Percentiles rank a stretch among this genome's conserved stretches.
Evolutionary conservation across 352 stramenopile genomes (phyloP).

Genomic region (Pythium dissimile): DNA sequence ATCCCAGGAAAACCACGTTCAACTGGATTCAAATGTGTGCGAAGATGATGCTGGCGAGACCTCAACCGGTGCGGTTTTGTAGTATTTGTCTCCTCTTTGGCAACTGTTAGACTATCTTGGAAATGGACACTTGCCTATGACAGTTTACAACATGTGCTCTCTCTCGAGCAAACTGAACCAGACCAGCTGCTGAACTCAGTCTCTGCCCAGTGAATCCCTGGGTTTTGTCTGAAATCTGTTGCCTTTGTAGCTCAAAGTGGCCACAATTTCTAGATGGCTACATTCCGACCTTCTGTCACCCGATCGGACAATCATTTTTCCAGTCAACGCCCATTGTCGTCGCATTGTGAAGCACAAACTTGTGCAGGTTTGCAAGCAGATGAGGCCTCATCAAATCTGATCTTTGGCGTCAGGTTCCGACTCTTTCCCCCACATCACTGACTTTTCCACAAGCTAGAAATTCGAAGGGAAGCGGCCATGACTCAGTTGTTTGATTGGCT

Average conservation of each 20-base stretch:
- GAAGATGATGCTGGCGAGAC: too few relatives aligned
- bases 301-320: background rate
- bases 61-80: too few relatives aligned
- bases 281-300: background rate
- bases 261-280: constrained; percentile 1
- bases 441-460: background rate
- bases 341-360: background rate
- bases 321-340: too few relatives aligned
- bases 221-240: too few relatives aligned
- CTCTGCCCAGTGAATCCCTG: too few relatives aligned
- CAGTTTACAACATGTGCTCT: constrained; percentile 4
- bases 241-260: background rate
- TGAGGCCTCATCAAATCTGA: constrained; percentile 8
- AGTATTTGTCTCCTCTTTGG: too few relatives aligned
- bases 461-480: too few relatives aligned
- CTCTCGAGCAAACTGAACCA: background rate
- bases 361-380: background rate
- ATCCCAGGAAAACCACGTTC: too few relatives aligned
- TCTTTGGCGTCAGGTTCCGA: constrained; percentile 5
- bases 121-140: constrained; percentile 5
- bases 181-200: constrained; percentile 2
- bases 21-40: too few relatives aligned
- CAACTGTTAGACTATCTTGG: background rate
- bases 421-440: constrained; percentile 12
- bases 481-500: too few relatives aligned